Percentiles rank a stretch among this genome's conserved stretches.
These are phyloP conservation scores for Pleurotus platypus DNA, from an alignment of 768 basidiomycete species.

Conservation along the genomic window DNA sequence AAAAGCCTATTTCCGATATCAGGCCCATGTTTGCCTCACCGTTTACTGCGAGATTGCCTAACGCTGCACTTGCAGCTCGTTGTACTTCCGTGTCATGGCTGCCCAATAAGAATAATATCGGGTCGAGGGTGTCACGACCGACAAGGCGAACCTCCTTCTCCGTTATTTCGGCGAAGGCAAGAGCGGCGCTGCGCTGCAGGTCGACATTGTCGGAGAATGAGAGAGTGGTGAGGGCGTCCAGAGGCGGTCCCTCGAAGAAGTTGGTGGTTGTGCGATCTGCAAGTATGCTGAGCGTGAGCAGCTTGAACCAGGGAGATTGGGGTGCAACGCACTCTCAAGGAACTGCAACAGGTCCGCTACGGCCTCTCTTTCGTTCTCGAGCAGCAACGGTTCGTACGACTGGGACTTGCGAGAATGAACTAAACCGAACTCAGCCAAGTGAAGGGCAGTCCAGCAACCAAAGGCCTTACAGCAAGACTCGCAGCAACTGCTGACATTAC, in stretches of 20 bases:
- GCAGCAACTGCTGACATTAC: slow-evolving; percentile 77
- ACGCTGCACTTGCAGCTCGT: slow-evolving; percentile 93
- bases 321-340: slow-evolving; percentile 78
- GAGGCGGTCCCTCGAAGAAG: slow-evolving; percentile 93
- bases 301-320: not conserved
- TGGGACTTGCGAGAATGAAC: slow-evolving; percentile 83
- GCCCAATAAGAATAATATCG: slow-evolving; percentile 93
- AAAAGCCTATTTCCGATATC: too few relatives aligned
- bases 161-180: slow-evolving; percentile 98
- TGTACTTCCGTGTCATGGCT: slow-evolving; percentile 99
- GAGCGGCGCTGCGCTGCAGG: slow-evolving; percentile 93
- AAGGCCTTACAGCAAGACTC: slow-evolving; percentile 70
- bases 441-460: slow-evolving; percentile 15
- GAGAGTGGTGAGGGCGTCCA: slow-evolving; percentile 91
- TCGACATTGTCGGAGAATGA: slow-evolving; percentile 99
- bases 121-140: slow-evolving; percentile 94
- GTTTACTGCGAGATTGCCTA: slow-evolving; percentile 97
- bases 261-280: slow-evolving; percentile 98
- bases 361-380: slow-evolving; percentile 95
- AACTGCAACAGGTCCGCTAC: slow-evolving; percentile 97
- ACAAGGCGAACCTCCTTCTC: slow-evolving; percentile 99
- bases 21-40: slow-evolving; percentile 51
- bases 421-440: slow-evolving; percentile 27
- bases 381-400: slow-evolving; percentile 79
- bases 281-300: not conserved